Conservation (phyloP, 2,329 filamentous ascomycete genomes). For the Colletotrichum limetticola region DNA sequence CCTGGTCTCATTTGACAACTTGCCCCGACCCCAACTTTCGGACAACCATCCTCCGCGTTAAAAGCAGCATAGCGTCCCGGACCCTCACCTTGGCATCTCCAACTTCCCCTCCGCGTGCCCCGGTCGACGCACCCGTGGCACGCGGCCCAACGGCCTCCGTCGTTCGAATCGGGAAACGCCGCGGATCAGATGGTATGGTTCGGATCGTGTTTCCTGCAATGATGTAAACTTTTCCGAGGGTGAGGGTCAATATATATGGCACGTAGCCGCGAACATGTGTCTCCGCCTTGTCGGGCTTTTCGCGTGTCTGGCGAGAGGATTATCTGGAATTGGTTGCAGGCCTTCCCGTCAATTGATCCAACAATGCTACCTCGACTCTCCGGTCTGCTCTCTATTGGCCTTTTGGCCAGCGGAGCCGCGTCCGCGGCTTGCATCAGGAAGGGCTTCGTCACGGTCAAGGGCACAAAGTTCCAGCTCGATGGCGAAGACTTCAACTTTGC, state of each 20-base stretch:
- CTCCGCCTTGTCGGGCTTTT: no score
- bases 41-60: slow-evolving; percentile 13
- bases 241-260: slow-evolving; percentile 17
- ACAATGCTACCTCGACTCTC: slow-evolving; percentile 22
- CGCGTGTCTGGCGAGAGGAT: background rate
- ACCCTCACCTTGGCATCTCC: slow-evolving; percentile 22
- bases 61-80: slow-evolving; percentile 4
- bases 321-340: background rate
- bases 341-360: background rate
- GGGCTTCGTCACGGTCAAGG: slow-evolving; percentile 61
- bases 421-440: slow-evolving; percentile 36
- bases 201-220: background rate
- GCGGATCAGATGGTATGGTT: background rate
- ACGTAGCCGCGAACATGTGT: background rate
- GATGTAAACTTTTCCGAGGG: background rate
- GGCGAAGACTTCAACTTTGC: slow-evolving; percentile 67
- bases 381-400: slow-evolving; percentile 31
- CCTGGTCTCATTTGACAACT: no score
- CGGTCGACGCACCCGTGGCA: slow-evolving; percentile 5
- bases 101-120: background rate
- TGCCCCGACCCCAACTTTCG: slow-evolving; percentile 22
- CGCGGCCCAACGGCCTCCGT: slow-evolving; percentile 30
- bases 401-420: slow-evolving; percentile 29
- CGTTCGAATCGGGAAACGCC: slow-evolving; percentile 11
- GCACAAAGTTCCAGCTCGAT: slow-evolving; percentile 62